These are phyloP conservation scores for Spongiforma sp. DNA, from an alignment of 1,284 basidiomycete species.

Conservation along the genomic window DNA sequence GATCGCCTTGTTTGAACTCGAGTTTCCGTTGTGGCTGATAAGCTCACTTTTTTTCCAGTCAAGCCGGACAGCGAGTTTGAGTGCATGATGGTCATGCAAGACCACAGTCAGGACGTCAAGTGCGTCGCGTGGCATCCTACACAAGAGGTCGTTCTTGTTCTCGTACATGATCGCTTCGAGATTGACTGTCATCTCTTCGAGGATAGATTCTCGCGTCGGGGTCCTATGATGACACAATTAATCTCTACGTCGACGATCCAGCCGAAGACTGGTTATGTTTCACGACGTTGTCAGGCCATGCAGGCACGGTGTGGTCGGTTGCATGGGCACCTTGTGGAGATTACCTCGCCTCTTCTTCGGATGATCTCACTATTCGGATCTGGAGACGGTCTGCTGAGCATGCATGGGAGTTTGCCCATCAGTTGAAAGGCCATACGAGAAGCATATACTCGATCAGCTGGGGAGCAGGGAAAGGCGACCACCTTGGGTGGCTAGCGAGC, in stretches of 20 bases:
- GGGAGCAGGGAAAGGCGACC: constrained; percentile 58
- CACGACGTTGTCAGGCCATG: constrained; percentile 79
- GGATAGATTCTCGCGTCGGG: constrained; percentile 91
- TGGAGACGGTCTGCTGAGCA: constrained; percentile 66
- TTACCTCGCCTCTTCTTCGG: constrained; percentile 85
- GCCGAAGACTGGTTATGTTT: constrained; percentile 95
- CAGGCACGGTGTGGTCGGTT: constrained; percentile 92
- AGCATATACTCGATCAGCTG: constrained; percentile 85
- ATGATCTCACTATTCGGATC: constrained; percentile 77
- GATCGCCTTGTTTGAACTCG: constrained; percentile 23
- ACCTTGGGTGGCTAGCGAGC: constrained; percentile 76
- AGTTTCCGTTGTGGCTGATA: constrained; percentile 1
- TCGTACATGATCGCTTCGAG: constrained; percentile 18
- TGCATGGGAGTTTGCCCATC: constrained; percentile 62
- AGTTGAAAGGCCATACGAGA: constrained; percentile 68
- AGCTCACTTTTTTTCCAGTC: constrained; percentile 54
- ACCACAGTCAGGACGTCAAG: constrained; percentile 98
- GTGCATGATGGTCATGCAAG: constrained; percentile 95
- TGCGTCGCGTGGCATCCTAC: constrained; percentile 93
- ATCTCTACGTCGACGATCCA: constrained; percentile 94
- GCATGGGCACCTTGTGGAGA: constrained; percentile 82
- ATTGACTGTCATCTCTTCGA: constrained; percentile 28
- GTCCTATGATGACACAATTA: constrained; percentile 97
- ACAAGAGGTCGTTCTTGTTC: constrained; percentile 73
- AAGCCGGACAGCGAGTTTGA: constrained; percentile 95